phyloP scores from a whole-genome alignment of 2,329 filamentous ascomycete genomes.

The Trichoderma atroviride region DNA sequence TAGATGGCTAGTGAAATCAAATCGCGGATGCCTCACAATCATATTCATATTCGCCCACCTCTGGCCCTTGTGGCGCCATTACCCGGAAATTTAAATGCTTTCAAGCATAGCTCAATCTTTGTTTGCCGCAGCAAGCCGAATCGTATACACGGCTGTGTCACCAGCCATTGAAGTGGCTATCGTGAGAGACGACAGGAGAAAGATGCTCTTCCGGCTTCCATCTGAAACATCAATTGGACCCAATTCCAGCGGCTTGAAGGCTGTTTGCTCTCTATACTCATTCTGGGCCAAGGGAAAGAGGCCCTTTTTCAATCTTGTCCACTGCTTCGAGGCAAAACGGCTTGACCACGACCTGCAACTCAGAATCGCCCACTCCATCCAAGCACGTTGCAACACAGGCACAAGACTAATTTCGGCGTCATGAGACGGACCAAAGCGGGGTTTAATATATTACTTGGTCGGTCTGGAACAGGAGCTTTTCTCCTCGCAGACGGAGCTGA shows the following conservation, averaged over 20 bases:
- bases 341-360: neutral
- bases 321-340: neutral
- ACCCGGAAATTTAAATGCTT: slow-evolving; percentile 20
- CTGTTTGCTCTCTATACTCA: neutral
- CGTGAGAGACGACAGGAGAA: neutral
- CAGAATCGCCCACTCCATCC: neutral
- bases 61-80: slow-evolving; percentile 7
- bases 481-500: neutral
- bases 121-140: slow-evolving; percentile 12
- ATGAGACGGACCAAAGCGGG: slow-evolving; percentile 14
- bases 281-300: neutral
- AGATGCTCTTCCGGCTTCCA: neutral
- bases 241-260: neutral
- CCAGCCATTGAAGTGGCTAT: neutral
- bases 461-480: slow-evolving; percentile 11
- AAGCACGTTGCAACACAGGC: neutral
- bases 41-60: neutral
- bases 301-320: neutral
- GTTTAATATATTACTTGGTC: neutral
- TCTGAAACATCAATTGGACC: neutral
- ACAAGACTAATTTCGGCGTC: neutral
- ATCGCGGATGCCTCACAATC: neutral
- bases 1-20: neutral
- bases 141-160: slow-evolving; percentile 17
- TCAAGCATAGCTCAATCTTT: slow-evolving; percentile 19